phyloP scores from a whole-genome alignment of 1,284 basidiomycete genomes.

The Moniliella sp. region DNA sequence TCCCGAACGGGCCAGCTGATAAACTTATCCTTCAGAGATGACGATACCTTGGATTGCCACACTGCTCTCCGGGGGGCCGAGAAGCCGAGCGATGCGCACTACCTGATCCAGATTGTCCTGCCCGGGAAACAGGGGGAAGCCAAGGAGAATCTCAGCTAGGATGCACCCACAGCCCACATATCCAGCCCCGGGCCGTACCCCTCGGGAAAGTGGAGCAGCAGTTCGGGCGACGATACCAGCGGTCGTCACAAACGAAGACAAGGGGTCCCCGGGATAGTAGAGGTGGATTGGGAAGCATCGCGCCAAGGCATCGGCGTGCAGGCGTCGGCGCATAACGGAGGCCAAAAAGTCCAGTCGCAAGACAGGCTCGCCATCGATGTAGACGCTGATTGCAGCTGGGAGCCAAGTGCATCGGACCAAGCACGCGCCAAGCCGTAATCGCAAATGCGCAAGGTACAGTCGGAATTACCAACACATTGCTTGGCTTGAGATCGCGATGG shows the following conservation, averaged over 20 bases:
- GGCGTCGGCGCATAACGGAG: no score
- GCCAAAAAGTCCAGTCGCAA: no score
- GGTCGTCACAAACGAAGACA: conserved; percentile 30
- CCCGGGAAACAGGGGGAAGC: conserved; percentile 29
- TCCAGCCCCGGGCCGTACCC: conserved; percentile 29
- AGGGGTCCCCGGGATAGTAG: conserved; percentile 27
- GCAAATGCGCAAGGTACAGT: conserved; percentile 26
- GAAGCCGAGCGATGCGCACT: conserved; percentile 23
- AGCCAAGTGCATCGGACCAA: no score
- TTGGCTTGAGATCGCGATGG: conserved; percentile 31
- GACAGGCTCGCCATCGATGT: no score
- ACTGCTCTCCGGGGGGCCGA: conserved; percentile 18
- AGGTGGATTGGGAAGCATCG: no score
- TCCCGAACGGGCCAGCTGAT: conserved; percentile 14
- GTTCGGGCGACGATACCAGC: conserved; percentile 31
- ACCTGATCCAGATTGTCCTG: conserved; percentile 33
- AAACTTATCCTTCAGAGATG: conserved; percentile 21
- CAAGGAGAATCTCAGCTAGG: conserved; percentile 25
- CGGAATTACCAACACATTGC: conserved; percentile 32
- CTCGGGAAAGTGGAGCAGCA: conserved; percentile 29
- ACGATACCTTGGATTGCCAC: conserved; percentile 22
- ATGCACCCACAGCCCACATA: conserved; percentile 34
- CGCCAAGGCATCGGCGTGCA: no score
- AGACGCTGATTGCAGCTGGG: no score
- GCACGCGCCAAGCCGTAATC: conserved; percentile 29